Conservation (phyloP, 2,329 filamentous ascomycete species). For the Xylaria sp. region DNA sequence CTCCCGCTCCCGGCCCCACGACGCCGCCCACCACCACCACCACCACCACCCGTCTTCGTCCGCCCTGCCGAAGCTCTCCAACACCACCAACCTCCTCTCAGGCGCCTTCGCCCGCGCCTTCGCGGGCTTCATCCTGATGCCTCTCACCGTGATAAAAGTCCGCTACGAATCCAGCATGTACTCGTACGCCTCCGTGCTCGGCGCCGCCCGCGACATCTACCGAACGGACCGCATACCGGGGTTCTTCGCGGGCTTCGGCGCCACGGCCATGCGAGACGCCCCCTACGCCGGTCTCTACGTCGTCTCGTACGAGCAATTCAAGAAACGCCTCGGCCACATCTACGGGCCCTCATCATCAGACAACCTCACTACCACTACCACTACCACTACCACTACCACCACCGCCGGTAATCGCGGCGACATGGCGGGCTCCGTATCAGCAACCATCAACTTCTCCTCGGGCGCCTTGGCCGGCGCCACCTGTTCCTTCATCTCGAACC, state of each 20-base stretch:
- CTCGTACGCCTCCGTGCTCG: slow-evolving; percentile 78
- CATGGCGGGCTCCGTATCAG: slow-evolving; percentile 60
- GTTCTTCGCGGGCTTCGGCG: slow-evolving; percentile 94
- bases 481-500: slow-evolving; percentile 91
- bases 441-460: slow-evolving; percentile 85
- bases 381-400: too few species aligned
- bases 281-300: slow-evolving; percentile 97
- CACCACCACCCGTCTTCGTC: slow-evolving; percentile 63
- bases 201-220: slow-evolving; percentile 80
- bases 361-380: slow-evolving; percentile 5
- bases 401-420: too few species aligned
- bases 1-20: slow-evolving; percentile 38
- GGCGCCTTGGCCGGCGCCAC: slow-evolving; percentile 82
- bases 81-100: slow-evolving; percentile 84
- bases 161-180: slow-evolving; percentile 93
- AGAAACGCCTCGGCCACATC: slow-evolving; percentile 67
- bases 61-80: slow-evolving; percentile 82
- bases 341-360: slow-evolving; percentile 37
- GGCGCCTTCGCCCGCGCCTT: slow-evolving; percentile 86
- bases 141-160: slow-evolving; percentile 95
- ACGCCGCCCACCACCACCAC: not conserved
- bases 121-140: slow-evolving; percentile 93
- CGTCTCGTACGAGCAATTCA: slow-evolving; percentile 88
- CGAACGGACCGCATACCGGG: slow-evolving; percentile 79
- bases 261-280: slow-evolving; percentile 92